phyloP scores from a whole-genome alignment of 805 yeast species.

The Candida peoriensis region DNA sequence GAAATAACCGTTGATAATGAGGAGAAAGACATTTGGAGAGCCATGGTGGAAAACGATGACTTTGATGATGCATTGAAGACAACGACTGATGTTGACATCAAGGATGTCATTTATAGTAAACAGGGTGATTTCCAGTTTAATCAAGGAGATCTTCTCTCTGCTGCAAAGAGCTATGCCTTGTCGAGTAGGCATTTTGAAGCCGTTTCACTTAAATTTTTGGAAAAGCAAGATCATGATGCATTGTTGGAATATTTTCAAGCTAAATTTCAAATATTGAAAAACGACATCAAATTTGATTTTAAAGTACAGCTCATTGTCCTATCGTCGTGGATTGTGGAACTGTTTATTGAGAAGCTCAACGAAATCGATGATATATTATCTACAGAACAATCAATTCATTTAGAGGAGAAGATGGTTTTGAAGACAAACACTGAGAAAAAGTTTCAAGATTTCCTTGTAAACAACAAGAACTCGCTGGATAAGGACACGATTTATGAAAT shows the following conservation, averaged over 20 bases:
- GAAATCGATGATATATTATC: constrained; percentile 29
- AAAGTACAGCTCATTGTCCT: constrained; percentile 27
- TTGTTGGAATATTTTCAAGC: constrained; percentile 40
- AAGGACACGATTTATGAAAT: constrained; percentile 67
- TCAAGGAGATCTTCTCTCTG: constrained; percentile 26
- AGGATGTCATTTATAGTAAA: constrained; percentile 44
- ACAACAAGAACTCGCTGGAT: constrained; percentile 50
- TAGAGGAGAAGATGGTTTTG: constrained; percentile 19
- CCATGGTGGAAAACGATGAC: constrained; percentile 42
- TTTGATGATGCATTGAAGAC: constrained; percentile 61
- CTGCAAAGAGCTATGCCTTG: constrained; percentile 56
- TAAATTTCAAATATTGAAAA: constrained; percentile 33
- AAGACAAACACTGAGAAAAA: constrained; percentile 26
- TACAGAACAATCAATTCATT: constrained; percentile 21
- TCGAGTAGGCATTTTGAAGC: constrained; percentile 67
- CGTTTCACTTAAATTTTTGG: constrained; percentile 53
- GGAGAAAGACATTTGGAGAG: constrained; percentile 68
- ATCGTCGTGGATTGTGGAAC: constrained; percentile 34
- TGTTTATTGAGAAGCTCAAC: constrained; percentile 28
- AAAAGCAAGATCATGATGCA: constrained; percentile 35
- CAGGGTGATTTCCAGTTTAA: constrained; percentile 49
- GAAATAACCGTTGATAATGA: constrained; percentile 74
- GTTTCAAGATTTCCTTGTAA: constrained; percentile 45
- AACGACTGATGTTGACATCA: constrained; percentile 32
- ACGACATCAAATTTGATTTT: constrained; percentile 20